phyloP scores from a whole-genome alignment of 2,329 filamentous ascomycete species.

The Cordyceps cateniannulata region DNA sequence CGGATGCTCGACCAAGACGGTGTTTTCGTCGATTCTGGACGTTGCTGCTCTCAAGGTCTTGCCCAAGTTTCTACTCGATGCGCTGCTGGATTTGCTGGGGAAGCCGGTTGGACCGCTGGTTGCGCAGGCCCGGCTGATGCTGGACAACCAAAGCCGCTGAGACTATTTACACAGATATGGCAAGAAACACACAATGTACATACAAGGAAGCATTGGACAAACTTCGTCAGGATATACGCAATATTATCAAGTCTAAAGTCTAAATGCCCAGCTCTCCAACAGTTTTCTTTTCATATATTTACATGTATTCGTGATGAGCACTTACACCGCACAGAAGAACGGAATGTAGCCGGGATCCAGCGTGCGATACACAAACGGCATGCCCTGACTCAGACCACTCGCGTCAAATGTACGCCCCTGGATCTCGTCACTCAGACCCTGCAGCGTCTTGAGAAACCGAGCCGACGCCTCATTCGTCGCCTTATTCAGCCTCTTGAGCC shows the following conservation, averaged over 20 bases:
- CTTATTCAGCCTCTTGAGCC: conserved; percentile 28
- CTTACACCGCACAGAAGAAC: conserved; percentile 16
- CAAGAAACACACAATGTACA: not conserved
- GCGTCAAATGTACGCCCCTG: conserved; percentile 33
- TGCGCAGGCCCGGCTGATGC: not conserved
- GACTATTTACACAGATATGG: no score
- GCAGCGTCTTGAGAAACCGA: conserved; percentile 31
- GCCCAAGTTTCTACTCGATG: conserved; percentile 14
- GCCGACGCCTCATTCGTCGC: conserved; percentile 26
- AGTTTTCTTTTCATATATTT: not conserved
- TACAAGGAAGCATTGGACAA: not conserved
- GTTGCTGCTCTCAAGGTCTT: conserved; percentile 11
- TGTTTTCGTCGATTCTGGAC: conserved; percentile 15
- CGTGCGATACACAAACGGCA: conserved; percentile 39
- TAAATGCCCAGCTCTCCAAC: not conserved
- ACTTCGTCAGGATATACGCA: not conserved
- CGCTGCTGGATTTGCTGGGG: conserved; percentile 13
- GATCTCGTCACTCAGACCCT: conserved; percentile 30
- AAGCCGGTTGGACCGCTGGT: conserved; percentile 14
- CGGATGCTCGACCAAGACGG: conserved; percentile 2
- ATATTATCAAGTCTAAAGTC: not conserved
- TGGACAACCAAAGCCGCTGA: not conserved
- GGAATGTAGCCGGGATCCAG: conserved; percentile 15
- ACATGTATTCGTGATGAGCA: not conserved
- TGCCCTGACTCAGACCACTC: conserved; percentile 36